Evolutionary conservation across 1,284 basidiomycete species (phyloP), one percentile per base, ranked within the genome.

Genomic region (Prillingera fragicola): DNA sequence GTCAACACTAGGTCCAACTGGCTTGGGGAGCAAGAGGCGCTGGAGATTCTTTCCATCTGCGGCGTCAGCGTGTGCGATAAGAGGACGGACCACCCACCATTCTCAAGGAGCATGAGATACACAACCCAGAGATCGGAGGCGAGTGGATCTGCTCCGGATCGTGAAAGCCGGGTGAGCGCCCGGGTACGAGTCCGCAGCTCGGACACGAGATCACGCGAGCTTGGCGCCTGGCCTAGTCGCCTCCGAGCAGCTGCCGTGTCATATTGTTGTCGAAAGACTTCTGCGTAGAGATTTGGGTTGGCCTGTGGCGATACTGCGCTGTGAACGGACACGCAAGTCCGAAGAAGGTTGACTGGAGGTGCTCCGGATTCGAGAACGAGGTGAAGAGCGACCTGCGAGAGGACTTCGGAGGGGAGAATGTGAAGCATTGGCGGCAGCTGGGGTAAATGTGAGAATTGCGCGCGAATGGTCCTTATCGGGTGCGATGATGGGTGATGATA

Each of bases 31-130:
- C 27, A 73, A 52, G 38, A 87, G 75, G 62, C 83, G 83, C 3
- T 59, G 65, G 21, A 75, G 67, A 62, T 88, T 88, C 66, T 78
- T 79, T 24, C 83, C 84, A 63, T 88, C 72, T 70, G 45, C 3
- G 5, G 8, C 17, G 38, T 53, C 12, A 52, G 40, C 39, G 25
- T 4, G 19, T 27, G 24, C n/a, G n/a, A n/a, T n/a, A n/a, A n/a
- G n/a, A n/a, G n/a, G n/a, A n/a, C n/a, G n/a, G n/a, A n/a, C n/a
- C 8, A 61, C 68, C 40, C 26, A 69, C 70, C 70, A 72, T 85
- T 83, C 60, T 87, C 85, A 7, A 80, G 68, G 56, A 84, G 63
- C 77, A 87, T 80, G 40, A 84, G 59, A 52, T 80, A 82, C 0
- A 77, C 73, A 0, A 71, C 72, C 73, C 78, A 80, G 9, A 85